Evolutionary conservation across 345 rosid genomes (phyloP).

Genomic region (Punica granatum): DNA sequence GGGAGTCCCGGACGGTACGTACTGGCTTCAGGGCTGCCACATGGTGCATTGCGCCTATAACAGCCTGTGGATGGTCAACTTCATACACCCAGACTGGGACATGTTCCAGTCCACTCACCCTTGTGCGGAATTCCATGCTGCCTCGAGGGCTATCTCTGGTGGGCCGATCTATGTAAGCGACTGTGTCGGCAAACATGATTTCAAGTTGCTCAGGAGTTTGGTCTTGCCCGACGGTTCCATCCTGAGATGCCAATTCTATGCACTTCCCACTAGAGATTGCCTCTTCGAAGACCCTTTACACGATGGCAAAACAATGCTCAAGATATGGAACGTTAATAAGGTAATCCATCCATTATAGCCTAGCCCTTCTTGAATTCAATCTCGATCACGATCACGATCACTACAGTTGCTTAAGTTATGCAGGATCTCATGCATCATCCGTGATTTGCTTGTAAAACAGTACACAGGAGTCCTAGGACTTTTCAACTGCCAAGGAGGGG

Average conservation of each 20-base stretch:
- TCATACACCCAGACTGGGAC: slow-evolving; percentile 99
- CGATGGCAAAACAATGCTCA: slow-evolving; percentile 98
- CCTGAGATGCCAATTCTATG: slow-evolving; percentile 73
- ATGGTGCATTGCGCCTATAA: slow-evolving; percentile 99
- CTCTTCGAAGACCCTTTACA: slow-evolving; percentile 90
- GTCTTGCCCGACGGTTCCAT: slow-evolving; percentile 80
- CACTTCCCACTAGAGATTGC: slow-evolving; percentile 86
- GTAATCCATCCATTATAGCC: slow-evolving; percentile 16
- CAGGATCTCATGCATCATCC: too few relatives aligned
- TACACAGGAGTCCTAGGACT: slow-evolving; percentile 75
- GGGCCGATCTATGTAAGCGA: slow-evolving; percentile 90
- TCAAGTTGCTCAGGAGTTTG: slow-evolving; percentile 52
- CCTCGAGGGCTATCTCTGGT: slow-evolving; percentile 89
- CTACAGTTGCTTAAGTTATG: too few relatives aligned
- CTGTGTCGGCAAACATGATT: slow-evolving; percentile 75
- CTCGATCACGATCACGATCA: neutral
- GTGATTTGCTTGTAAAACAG: too few relatives aligned
- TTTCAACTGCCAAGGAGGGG: slow-evolving; percentile 99
- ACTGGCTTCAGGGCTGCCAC: slow-evolving; percentile 98
- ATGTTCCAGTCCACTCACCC: slow-evolving; percentile 99
- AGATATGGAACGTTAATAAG: slow-evolving; percentile 97
- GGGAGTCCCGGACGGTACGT: slow-evolving; percentile 87
- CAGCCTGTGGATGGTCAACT: slow-evolving; percentile 98
- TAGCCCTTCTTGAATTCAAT: too few relatives aligned
- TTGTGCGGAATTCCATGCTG: slow-evolving; percentile 93